Conservation (phyloP, 2,329 filamentous ascomycete species). For the Alternaria conjuncta region DNA sequence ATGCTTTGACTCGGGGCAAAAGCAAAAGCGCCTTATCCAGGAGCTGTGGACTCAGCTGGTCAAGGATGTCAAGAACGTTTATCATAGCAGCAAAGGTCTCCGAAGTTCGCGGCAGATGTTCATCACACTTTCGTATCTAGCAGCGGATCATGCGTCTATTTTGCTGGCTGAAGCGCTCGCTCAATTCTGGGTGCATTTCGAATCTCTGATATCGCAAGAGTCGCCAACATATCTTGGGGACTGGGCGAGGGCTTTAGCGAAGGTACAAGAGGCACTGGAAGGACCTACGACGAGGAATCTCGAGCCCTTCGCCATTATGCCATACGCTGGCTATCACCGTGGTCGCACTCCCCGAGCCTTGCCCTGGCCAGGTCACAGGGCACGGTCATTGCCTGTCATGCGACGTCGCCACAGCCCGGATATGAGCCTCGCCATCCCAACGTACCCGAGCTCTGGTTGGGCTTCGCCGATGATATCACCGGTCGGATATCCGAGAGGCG, state of each 20-base stretch:
- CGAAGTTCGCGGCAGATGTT: background rate
- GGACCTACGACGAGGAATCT: background rate
- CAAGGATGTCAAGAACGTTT: background rate
- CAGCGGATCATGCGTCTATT: background rate
- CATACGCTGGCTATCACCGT: background rate
- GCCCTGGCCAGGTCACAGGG: background rate
- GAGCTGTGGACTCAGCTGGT: background rate
- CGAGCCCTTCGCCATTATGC: background rate
- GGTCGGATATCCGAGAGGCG: background rate
- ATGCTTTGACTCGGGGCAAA: background rate
- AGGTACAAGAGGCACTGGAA: background rate
- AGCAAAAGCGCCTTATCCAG: background rate
- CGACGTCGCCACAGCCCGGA: constrained; percentile 1
- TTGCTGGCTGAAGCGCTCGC: background rate
- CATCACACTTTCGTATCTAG: background rate
- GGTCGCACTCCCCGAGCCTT: background rate
- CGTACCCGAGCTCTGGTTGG: background rate
- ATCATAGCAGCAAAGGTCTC: background rate
- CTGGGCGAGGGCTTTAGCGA: background rate
- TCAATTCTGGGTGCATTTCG: background rate
- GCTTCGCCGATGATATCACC: background rate
- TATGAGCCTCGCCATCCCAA: background rate
- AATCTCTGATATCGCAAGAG: background rate
- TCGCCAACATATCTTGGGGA: background rate
- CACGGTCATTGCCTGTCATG: background rate